Evolutionary conservation across 2,329 filamentous ascomycete species (phyloP).

Genomic region (Penicillium sp.): DNA sequence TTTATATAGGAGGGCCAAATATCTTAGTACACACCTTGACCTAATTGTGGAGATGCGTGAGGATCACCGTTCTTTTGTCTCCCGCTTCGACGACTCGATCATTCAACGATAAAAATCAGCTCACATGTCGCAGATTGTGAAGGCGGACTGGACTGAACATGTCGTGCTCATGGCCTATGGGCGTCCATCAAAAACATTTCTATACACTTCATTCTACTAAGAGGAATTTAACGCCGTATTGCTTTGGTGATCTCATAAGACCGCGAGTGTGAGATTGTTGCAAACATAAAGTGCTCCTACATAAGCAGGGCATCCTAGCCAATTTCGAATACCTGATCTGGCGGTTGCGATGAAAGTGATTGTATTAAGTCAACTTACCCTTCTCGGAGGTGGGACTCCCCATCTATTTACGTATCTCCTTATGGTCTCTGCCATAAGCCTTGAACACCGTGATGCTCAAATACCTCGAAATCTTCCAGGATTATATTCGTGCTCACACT

Average conservation of each 20-base stretch:
- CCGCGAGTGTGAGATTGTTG: no score
- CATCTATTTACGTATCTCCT: background rate
- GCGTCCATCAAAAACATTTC: no score
- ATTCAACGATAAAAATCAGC: background rate
- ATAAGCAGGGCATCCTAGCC: no score
- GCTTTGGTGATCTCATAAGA: no score
- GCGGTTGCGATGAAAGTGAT: background rate
- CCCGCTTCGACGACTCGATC: background rate
- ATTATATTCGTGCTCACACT: no score
- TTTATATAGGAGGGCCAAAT: background rate
- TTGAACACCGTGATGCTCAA: background rate
- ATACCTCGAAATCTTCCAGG: no score
- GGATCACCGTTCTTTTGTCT: background rate
- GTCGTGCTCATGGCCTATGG: no score
- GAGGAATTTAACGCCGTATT: no score
- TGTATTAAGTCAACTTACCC: background rate
- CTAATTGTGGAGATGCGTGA: background rate
- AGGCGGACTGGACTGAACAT: no score
- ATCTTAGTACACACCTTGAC: background rate
- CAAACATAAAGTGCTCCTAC: no score
- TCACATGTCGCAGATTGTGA: background rate
- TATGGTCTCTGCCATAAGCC: background rate
- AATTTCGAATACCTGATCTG: no score
- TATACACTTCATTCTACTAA: no score
- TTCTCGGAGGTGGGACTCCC: background rate